phyloP scores from a whole-genome alignment of 805 yeast species.

The Wickerhamiella allomyrinae region DNA sequence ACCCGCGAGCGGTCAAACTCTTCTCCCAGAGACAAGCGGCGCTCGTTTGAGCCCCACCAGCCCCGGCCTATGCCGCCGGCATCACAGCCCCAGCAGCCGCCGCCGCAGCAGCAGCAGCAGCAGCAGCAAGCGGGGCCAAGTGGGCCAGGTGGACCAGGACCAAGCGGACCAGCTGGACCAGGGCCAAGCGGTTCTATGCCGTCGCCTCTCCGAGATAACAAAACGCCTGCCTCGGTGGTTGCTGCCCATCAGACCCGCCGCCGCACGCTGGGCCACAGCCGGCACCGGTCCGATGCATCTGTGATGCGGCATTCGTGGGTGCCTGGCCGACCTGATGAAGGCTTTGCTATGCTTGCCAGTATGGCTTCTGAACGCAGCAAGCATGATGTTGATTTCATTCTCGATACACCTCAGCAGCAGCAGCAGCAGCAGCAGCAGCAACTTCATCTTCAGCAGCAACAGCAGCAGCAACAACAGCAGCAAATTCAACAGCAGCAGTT shows the following conservation, averaged over 20 bases:
- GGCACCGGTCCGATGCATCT: conserved; percentile 10
- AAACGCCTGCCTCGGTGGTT: background rate
- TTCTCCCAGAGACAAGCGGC: conserved; percentile 2
- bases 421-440: background rate
- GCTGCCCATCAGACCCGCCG: conserved; percentile 1
- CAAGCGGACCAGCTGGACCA: background rate
- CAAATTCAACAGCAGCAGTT: background rate
- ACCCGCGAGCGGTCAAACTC: conserved; percentile 8
- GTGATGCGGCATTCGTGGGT: conserved; percentile 1
- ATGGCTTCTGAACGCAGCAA: conserved; percentile 15
- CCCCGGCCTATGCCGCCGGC: background rate
- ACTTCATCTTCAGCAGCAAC: too few species aligned
- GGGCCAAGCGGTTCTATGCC: background rate
- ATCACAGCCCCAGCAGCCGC: conserved; percentile 9
- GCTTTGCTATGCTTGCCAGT: conserved; percentile 17
- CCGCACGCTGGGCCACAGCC: conserved; percentile 3
- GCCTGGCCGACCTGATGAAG: conserved; percentile 14
- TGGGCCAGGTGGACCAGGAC: background rate
- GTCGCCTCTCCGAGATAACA: background rate
- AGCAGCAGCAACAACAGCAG: background rate
- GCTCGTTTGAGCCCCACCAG: conserved; percentile 11
- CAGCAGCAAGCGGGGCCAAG: background rate
- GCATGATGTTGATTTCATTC: conserved; percentile 5
- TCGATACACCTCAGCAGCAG: background rate
- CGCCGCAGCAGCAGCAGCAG: conserved; percentile 6